These are phyloP conservation scores for Macrolepiota albuminosa DNA, from an alignment of 768 basidiomycete species.

Conservation along the genomic window DNA sequence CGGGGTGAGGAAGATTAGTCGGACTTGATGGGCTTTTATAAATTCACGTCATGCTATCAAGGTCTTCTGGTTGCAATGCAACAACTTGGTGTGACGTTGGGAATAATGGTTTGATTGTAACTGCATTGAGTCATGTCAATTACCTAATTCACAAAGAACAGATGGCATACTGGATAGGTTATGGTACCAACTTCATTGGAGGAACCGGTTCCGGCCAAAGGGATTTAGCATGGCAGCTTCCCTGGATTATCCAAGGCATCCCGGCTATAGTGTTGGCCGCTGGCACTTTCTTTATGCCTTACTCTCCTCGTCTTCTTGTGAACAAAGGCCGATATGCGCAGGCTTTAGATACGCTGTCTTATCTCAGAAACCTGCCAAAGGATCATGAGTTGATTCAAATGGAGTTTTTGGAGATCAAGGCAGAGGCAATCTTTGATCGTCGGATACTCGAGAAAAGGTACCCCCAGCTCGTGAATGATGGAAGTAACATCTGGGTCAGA, in stretches of 20 bases:
- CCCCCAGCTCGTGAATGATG: conserved; percentile 13
- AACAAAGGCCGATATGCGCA: conserved; percentile 32
- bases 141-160: not conserved
- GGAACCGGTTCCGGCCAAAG: conserved; percentile 12
- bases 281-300: conserved; percentile 29
- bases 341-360: conserved; percentile 27
- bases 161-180: conserved; percentile 16
- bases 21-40: not conserved
- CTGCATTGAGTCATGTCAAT: not conserved
- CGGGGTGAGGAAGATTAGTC: conserved; percentile 3
- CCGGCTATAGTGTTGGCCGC: conserved; percentile 28
- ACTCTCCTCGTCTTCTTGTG: conserved; percentile 39
- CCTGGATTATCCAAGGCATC: conserved; percentile 26
- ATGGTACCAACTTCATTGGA: conserved; percentile 16
- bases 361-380: conserved; percentile 27
- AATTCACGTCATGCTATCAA: not conserved
- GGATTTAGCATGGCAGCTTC: conserved; percentile 15
- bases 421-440: conserved; percentile 13
- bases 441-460: conserved; percentile 19
- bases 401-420: conserved; percentile 32
- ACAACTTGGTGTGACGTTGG: conserved; percentile 14
- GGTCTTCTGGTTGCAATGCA: conserved; percentile 16
- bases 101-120: conserved; percentile 10
- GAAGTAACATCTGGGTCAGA: conserved; percentile 11
- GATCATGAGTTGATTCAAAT: conserved; percentile 29